Evolutionary conservation across 1,284 basidiomycete genomes (phyloP).

Genomic region (Prillingera fragicola): DNA sequence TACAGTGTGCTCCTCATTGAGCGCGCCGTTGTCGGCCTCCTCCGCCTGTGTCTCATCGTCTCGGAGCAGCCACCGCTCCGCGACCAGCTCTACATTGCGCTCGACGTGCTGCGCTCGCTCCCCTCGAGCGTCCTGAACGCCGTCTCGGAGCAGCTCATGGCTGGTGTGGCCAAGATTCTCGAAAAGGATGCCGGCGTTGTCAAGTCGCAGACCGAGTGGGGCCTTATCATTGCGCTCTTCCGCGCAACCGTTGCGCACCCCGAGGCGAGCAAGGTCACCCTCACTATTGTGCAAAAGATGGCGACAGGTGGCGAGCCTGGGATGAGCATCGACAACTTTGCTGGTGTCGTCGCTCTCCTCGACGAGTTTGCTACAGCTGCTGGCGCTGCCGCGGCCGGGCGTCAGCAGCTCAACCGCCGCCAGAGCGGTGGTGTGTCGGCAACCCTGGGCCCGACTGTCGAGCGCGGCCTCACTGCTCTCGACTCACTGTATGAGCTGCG

Average conservation of each 20-base stretch:
- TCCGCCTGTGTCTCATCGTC: constrained; percentile 72
- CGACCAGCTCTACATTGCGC: constrained; percentile 88
- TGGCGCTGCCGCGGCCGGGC: constrained; percentile 57
- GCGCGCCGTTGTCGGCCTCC: constrained; percentile 85
- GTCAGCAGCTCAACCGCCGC: constrained; percentile 46
- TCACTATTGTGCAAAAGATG: constrained; percentile 66
- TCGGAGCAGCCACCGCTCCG: constrained; percentile 69
- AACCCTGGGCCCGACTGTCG: constrained; percentile 60
- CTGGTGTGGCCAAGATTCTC: constrained; percentile 73
- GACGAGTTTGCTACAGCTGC: constrained; percentile 81
- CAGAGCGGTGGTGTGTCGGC: constrained; percentile 21
- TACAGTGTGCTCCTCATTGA: constrained; percentile 90
- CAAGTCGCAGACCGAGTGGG: constrained; percentile 91
- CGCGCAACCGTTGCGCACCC: constrained; percentile 77
- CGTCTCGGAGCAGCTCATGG: constrained; percentile 83
- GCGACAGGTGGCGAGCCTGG: constrained; percentile 51
- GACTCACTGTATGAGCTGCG: constrained; percentile 71
- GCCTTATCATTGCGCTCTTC: constrained; percentile 82
- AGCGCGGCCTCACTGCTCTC: constrained; percentile 74
- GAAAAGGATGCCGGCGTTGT: constrained; percentile 68
- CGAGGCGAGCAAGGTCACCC: constrained; percentile 79
- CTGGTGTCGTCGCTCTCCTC: constrained; percentile 70
- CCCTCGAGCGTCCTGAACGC: constrained; percentile 71
- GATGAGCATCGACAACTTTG: constrained; percentile 72
- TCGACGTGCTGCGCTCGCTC: constrained; percentile 79